Evolutionary conservation across 2,329 filamentous ascomycete genomes (phyloP).

Genomic region (Bipolaris zeicola): DNA sequence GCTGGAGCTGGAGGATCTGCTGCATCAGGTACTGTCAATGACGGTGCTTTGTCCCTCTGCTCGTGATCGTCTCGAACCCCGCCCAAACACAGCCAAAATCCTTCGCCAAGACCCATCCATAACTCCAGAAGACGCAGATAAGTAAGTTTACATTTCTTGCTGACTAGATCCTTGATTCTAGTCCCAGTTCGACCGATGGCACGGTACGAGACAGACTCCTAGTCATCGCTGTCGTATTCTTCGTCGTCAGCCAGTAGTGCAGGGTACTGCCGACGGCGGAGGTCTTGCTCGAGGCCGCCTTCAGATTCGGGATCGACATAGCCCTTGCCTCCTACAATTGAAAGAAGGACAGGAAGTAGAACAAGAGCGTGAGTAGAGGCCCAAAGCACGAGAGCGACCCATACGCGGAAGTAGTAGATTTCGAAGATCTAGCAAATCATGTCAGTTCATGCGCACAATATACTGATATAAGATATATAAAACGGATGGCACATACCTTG

Average conservation of each 20-base stretch:
- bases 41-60: neutral
- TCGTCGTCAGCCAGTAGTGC: conserved; percentile 75
- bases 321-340: conserved; percentile 79
- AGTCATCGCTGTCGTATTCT: conserved; percentile 63
- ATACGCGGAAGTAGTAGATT: conserved; percentile 98
- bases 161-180: neutral
- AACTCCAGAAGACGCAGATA: neutral
- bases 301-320: conserved; percentile 88
- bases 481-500: conserved; percentile 58
- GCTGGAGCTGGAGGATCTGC: neutral
- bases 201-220: conserved; percentile 10
- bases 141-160: neutral
- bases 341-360: conserved; percentile 88
- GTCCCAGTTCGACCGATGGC: neutral
- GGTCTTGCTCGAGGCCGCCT: conserved; percentile 86
- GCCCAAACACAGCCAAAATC: neutral
- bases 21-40: neutral
- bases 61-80: neutral
- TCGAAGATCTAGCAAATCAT: conserved; percentile 74
- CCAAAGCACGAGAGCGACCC: conserved; percentile 88
- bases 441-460: neutral
- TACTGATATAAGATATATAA: neutral
- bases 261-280: conserved; percentile 78
- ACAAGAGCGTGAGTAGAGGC: conserved; percentile 87
- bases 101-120: neutral